These are phyloP conservation scores for Avena sativa DNA, from an alignment of 176 grass and related monocot genomes.

Conservation along the genomic window DNA sequence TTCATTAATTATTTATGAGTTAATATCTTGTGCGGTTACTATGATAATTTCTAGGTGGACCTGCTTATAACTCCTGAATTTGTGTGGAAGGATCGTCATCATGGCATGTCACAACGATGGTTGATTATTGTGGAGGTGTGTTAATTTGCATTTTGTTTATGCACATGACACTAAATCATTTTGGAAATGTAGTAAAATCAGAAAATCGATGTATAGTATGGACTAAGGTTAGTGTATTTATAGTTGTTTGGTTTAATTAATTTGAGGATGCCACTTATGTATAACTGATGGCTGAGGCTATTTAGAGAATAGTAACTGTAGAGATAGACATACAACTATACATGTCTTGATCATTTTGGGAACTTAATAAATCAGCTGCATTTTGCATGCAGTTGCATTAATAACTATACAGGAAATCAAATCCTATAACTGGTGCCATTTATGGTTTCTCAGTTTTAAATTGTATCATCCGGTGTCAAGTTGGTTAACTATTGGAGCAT, in stretches of 20 bases:
- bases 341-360: conserved; percentile 17
- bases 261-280: conserved; percentile 27
- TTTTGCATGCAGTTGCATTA: conserved; percentile 19
- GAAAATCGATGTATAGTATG: too few relatives aligned
- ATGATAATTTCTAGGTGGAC: conserved; percentile 71
- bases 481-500: conserved; percentile 35
- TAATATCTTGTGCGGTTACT: conserved; percentile 8
- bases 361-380: conserved; percentile 20
- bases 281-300: neutral
- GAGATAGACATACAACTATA: conserved; percentile 2
- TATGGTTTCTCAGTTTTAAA: conserved; percentile 8
- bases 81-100: conserved; percentile 91
- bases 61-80: conserved; percentile 87
- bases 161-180: neutral
- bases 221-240: neutral
- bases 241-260: conserved; percentile 36
- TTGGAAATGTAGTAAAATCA: conserved; percentile 17
- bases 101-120: conserved; percentile 86
- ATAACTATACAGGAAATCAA: neutral
- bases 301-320: conserved; percentile 6
- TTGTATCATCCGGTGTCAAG: neutral
- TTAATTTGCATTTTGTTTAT: conserved; percentile 32
- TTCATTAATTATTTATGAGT: conserved; percentile 16
- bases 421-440: conserved; percentile 3
- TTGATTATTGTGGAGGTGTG: conserved; percentile 91